Conservation (phyloP, 441 rosid species). For the Aleurites moluccanus region DNA sequence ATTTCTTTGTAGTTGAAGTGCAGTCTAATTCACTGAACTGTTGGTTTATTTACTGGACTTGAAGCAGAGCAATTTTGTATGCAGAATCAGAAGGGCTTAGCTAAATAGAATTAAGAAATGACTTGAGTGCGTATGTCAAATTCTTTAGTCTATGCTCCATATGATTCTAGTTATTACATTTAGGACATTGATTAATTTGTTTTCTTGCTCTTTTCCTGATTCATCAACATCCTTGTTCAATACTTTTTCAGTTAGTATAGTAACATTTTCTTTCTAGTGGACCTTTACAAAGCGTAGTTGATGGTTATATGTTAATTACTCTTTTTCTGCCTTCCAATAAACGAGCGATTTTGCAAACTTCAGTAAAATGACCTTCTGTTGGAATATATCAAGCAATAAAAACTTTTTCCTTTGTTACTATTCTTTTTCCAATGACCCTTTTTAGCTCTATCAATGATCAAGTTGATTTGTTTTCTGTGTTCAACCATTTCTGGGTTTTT, state of each 20-base stretch:
- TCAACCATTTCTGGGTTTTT: background rate
- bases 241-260: slow-evolving; percentile 4
- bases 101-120: background rate
- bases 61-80: background rate
- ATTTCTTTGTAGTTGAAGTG: background rate
- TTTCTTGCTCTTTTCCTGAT: slow-evolving; percentile 1
- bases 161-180: background rate
- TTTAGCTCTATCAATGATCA: background rate
- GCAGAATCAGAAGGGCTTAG: background rate
- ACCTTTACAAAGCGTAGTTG: slow-evolving; percentile 8
- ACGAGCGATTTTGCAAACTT: background rate
- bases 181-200: background rate
- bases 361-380: background rate
- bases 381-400: background rate
- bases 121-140: background rate
- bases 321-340: background rate
- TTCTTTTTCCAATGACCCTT: background rate
- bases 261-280: background rate
- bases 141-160: background rate
- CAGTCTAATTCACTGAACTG: background rate
- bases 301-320: slow-evolving; percentile 1
- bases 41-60: background rate
- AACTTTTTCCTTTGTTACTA: background rate
- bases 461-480: background rate
- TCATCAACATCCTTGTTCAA: background rate